Evolutionary conservation across 2,329 filamentous ascomycete genomes (phyloP), one percentile per base, ranked within the genome.

Genomic region (Epichloe scottii): DNA sequence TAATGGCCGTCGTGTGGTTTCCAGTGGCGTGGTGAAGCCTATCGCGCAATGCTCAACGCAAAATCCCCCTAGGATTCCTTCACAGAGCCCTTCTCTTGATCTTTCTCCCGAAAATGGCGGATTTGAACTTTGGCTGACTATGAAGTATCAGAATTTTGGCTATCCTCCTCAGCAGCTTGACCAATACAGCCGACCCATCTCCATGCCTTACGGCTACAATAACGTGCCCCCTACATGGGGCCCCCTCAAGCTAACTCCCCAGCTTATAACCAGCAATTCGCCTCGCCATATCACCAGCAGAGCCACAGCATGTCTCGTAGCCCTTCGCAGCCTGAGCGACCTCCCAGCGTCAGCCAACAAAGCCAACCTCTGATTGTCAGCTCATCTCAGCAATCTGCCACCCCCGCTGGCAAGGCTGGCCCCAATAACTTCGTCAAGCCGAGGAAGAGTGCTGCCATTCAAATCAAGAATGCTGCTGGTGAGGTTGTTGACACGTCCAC

Each of bases 401-500:
- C 80, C 53, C 82, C 84, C 10, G 74, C 77, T 58, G 62, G 70
- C 8, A 78, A 77, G 67, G 68, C 53, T 63, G 58, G 68, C 3
- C 67, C 70, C 14, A 69, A 67, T 39, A 68, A 66, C 53, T 77
- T 78, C 53, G 64, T 71, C 64, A 79, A 75, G 60, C 72, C 71
- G 34, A 75, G 74, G 65, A 87, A 85, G 74, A 89, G 80, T 67
- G 82, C 82, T 46, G 82, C 85, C 1, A 85, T 96, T 57, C 75
- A 82, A 46, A 95, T 96, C 73, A 94, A 89, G 74, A 87, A 89
- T 61, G 78, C 84, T 33, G 78, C 84, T 51, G 90, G 89, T 55
- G 88, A 93, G 63, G 79, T 82, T 33, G 73, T 96, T 12, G 82
- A 89, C 59, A 78, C 75, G 71, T 87, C 72, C 64, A 79, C 69